Conservation (phyloP, 768 basidiomycete species). For the Hemileccinum impolitum region DNA sequence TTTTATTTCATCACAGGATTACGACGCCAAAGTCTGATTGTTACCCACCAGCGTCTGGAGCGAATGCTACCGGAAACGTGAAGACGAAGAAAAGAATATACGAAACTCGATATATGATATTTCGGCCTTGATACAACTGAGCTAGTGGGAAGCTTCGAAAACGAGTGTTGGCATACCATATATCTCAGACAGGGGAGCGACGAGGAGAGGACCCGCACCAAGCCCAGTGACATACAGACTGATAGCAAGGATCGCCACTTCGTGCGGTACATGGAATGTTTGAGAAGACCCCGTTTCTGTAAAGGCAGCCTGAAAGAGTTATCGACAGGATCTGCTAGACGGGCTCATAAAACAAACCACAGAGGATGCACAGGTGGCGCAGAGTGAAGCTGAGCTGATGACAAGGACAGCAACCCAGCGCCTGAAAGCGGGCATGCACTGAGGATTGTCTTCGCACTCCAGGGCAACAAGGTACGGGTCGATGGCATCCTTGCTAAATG, state of each 20-base stretch:
- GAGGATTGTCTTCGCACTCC: constrained; percentile 41
- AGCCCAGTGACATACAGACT: constrained; percentile 43
- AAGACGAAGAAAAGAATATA: constrained; percentile 60
- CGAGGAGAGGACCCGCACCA: constrained; percentile 32
- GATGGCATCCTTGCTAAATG: constrained; percentile 1
- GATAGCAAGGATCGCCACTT: constrained; percentile 48
- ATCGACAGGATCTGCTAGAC: not conserved
- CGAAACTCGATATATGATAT: constrained; percentile 58
- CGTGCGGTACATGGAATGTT: constrained; percentile 49
- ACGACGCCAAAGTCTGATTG: not conserved
- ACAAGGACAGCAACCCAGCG: constrained; percentile 44
- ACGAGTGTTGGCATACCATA: constrained; percentile 18
- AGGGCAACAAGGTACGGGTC: constrained; percentile 33
- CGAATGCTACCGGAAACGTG: constrained; percentile 72
- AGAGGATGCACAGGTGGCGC: constrained; percentile 55
- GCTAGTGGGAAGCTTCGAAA: not conserved
- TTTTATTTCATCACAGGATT: not conserved
- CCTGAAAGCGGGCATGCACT: constrained; percentile 35
- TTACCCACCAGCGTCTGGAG: constrained; percentile 53
- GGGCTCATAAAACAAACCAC: constrained; percentile 37
- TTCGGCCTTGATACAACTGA: constrained; percentile 45
- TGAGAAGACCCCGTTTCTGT: constrained; percentile 57
- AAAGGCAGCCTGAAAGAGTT: constrained; percentile 46
- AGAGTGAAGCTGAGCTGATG: constrained; percentile 46
- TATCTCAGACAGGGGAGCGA: constrained; percentile 44